Evolutionary conservation across 129 eudicot genomes (phyloP).

Genomic region (Apium graveolens): DNA sequence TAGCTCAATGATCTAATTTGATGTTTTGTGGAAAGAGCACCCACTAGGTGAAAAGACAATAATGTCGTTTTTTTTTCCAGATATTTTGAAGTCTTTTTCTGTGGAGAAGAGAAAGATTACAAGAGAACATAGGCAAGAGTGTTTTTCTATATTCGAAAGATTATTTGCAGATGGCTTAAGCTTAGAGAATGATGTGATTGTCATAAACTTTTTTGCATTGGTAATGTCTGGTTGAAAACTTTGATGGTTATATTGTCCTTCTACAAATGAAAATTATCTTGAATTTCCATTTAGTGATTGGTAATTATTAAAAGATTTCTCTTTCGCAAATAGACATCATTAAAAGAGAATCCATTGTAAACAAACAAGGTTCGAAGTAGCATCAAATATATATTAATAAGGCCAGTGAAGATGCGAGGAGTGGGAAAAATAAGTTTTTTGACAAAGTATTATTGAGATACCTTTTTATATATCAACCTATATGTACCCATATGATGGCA

Average conservation of each 20-base stretch:
- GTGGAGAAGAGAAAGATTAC: slow-evolving; percentile 48
- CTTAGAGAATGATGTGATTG: slow-evolving; percentile 56
- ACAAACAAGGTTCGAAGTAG: not conserved
- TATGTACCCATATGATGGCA: not conserved
- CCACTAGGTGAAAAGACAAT: slow-evolving; percentile 16
- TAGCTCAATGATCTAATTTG: not conserved
- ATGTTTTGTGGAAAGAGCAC: slow-evolving; percentile 9
- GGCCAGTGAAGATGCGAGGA: not conserved
- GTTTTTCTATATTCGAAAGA: slow-evolving; percentile 55
- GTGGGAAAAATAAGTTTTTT: not conserved
- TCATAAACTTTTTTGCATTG: slow-evolving; percentile 90
- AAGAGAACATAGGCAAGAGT: slow-evolving; percentile 70
- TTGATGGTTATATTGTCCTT: slow-evolving; percentile 14
- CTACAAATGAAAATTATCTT: not conserved
- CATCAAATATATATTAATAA: not conserved
- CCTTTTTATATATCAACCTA: not conserved
- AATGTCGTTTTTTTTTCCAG: slow-evolving; percentile 35
- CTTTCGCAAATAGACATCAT: not conserved
- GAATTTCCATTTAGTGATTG: not conserved
- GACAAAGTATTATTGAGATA: not conserved
- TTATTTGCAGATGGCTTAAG: slow-evolving; percentile 53
- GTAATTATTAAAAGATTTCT: not conserved
- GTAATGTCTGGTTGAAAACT: slow-evolving; percentile 30
- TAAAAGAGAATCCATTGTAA: not conserved
- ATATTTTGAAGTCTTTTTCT: slow-evolving; percentile 34